Evolutionary conservation across 306 rosid genomes (phyloP).

Genomic region (Mimosa bimucronata): DNA sequence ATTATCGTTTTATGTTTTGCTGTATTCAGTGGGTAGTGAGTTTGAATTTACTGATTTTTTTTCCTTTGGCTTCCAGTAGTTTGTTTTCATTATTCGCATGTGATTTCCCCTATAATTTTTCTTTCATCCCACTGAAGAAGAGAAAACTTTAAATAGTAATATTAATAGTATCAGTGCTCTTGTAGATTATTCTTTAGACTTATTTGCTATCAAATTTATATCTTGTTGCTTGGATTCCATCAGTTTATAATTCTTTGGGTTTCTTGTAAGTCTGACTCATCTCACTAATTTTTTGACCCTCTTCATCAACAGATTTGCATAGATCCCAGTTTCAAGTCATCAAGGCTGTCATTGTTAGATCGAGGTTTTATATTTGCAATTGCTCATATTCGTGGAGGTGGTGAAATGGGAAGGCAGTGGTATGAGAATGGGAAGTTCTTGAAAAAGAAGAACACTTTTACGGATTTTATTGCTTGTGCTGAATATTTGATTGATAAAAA

Average conservation of each 20-base stretch:
- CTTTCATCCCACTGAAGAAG: not conserved
- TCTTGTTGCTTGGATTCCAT: not conserved
- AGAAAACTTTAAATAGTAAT: not conserved
- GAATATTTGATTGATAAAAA: constrained; percentile 80
- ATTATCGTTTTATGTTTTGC: not conserved
- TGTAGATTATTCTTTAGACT: not conserved
- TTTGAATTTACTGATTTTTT: not conserved
- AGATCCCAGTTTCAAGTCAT: constrained; percentile 76
- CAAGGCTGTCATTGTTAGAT: constrained; percentile 88
- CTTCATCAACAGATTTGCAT: constrained; percentile 58
- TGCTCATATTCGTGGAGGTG: constrained; percentile 96
- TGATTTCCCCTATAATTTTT: not conserved
- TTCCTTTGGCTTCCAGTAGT: not conserved
- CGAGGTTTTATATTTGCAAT: constrained; percentile 87
- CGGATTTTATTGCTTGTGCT: constrained; percentile 90
- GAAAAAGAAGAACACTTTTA: constrained; percentile 88
- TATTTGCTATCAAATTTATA: not conserved
- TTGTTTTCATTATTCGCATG: not conserved
- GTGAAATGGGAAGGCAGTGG: constrained; percentile 99
- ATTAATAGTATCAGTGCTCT: not conserved
- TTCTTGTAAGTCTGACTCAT: not conserved
- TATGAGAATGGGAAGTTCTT: constrained; percentile 90
- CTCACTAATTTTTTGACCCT: constrained; percentile 31
- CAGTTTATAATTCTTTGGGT: not conserved
- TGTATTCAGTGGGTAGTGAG: not conserved